Conservation (phyloP, 495 filamentous ascomycete genomes). For the Sphaerosporella brunnea region DNA sequence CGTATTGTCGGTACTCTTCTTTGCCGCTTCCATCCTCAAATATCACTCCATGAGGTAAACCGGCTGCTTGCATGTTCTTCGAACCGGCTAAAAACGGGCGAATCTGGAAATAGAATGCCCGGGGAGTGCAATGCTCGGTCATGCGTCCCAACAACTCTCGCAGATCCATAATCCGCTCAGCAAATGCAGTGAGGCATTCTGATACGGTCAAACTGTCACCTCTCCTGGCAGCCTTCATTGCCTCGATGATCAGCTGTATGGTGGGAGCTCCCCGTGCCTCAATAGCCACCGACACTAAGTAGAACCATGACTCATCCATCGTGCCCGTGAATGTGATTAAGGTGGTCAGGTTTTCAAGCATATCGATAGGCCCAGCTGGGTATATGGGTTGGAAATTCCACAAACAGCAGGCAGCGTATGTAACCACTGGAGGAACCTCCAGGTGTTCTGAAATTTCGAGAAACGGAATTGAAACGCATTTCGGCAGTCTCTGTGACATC, state of each 20-base stretch:
- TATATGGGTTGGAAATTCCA: conserved; percentile 96
- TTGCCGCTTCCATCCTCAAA: conserved; percentile 60
- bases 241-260: conserved; percentile 69
- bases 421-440: conserved; percentile 82
- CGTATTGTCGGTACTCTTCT: conserved; percentile 55
- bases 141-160: conserved; percentile 56
- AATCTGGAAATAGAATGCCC: conserved; percentile 84
- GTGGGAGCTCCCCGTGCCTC: conserved; percentile 84
- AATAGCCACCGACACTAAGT: conserved; percentile 84
- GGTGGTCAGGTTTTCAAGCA: conserved; percentile 66
- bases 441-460: conserved; percentile 60
- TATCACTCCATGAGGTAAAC: conserved; percentile 66
- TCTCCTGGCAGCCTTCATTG: conserved; percentile 61
- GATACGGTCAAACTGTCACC: conserved; percentile 55
- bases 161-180: conserved; percentile 75
- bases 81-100: conserved; percentile 86
- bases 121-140: conserved; percentile 83
- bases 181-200: conserved; percentile 54
- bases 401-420: conserved; percentile 74
- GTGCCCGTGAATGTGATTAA: conserved; percentile 87
- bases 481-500: conserved; percentile 51
- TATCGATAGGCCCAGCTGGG: conserved; percentile 56
- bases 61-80: conserved; percentile 91
- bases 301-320: conserved; percentile 96
- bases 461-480: conserved; percentile 67